These are phyloP conservation scores for Boletus rufocinnamomeus DNA, from an alignment of 768 basidiomycete species.

Conservation along the genomic window DNA sequence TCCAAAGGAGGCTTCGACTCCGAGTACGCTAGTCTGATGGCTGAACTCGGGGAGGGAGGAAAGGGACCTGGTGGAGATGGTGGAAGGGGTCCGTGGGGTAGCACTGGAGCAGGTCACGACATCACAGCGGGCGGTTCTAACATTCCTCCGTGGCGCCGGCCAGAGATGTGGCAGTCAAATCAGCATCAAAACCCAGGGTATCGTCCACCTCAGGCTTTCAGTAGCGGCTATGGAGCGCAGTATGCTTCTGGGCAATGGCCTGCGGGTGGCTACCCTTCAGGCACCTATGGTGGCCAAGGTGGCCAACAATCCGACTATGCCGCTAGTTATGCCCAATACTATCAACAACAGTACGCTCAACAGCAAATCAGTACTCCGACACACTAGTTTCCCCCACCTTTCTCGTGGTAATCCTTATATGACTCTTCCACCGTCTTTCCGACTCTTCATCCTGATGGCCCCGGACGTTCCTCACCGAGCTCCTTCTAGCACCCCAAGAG, in stretches of 20 bases:
- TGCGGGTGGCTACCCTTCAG: conserved; percentile 35
- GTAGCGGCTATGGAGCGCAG: conserved; percentile 45
- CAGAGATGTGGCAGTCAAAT: conserved; percentile 78
- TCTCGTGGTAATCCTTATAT: conserved; percentile 32
- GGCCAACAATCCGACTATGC: conserved; percentile 66
- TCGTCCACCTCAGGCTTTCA: conserved; percentile 67
- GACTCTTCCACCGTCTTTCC: conserved; percentile 18
- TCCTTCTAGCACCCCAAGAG: conserved; percentile 26
- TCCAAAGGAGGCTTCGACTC: conserved; percentile 89
- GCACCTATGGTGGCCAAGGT: too few species aligned
- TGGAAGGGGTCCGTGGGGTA: conserved; percentile 60
- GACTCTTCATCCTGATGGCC: conserved; percentile 20
- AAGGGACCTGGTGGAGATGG: conserved; percentile 56
- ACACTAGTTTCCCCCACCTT: conserved; percentile 26
- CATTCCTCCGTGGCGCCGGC: conserved; percentile 89
- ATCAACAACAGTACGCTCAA: conserved; percentile 85
- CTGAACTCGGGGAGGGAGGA: conserved; percentile 89
- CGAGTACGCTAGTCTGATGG: conserved; percentile 97
- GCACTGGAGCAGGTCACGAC: conserved; percentile 61
- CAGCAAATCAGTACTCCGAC: conserved; percentile 57
- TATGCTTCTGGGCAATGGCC: conserved; percentile 46
- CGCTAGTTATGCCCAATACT: conserved; percentile 80
- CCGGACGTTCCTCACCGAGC: conserved; percentile 18
- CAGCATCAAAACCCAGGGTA: conserved; percentile 59
- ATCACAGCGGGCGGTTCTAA: conserved; percentile 67